Evolutionary conservation across 257 asterid genomes (phyloP), one percentile per base, ranked within the genome.

Genomic region (Cordia subcordata): DNA sequence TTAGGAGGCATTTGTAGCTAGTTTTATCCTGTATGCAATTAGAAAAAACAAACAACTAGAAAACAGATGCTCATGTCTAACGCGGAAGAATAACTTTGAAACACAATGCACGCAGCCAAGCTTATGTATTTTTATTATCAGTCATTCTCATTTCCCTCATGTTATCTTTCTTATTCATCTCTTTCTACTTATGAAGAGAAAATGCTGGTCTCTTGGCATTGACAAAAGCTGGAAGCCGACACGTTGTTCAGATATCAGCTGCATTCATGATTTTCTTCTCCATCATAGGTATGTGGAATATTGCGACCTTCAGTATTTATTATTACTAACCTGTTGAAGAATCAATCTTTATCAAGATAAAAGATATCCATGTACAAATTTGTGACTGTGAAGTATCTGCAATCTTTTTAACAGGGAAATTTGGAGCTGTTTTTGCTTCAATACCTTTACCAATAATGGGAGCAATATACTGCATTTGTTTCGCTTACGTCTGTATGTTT

Each of bases 181-280:
- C 15, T 53, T 14, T 45, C 40, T 53, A 17, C 22, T 3, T 35
- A 13, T 50, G 33, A 53, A 90, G 96, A 46, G 95, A 87, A 76
- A 85, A 90, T 62, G 91, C 81, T 0, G 98, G 98, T 32, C 84
- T 90, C 0, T 72, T 85, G 65, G 96, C 95, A 59, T 61, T 83
- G 42, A 87, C 96, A 53, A 85, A 73, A 75, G 85, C 79, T 49
- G 94, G 96, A 67, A 85, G 97, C 68, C 75, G 97, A 76, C 80
- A 95, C 67, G 84, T 82, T 6, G 75, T 80, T 47, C 98, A 90
- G 59, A 76, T 85, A 57, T 78, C 98, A 54, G 69, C 96, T 1
- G 40, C 61, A 11, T 85, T 87, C 65, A 90, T 90, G 97, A 87
- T 87, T 65, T 12, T 80, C 66, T 85, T 85, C 76, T 81, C 97